Evolutionary conservation across 2,329 filamentous ascomycete genomes (phyloP).

Genomic region (Purpureocillium takamizusanense): DNA sequence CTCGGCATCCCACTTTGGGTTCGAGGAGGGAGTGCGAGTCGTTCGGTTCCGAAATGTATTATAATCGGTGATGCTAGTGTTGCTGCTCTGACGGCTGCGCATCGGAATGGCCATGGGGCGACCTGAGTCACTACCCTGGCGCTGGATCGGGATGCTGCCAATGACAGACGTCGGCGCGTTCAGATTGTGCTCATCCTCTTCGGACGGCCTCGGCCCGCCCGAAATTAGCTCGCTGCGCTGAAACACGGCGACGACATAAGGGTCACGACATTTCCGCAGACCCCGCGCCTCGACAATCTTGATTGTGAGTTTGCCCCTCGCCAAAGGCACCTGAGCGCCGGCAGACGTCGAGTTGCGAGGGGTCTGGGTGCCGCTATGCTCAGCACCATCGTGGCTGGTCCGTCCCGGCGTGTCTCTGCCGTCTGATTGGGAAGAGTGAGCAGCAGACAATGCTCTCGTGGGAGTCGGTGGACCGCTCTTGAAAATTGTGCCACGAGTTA

Average conservation of each 20-base stretch:
- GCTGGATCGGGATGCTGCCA: slow-evolving; percentile 52
- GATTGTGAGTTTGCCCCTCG: slow-evolving; percentile 83
- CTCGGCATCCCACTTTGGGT: slow-evolving; percentile 92
- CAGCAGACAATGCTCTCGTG: slow-evolving; percentile 71
- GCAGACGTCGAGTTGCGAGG: slow-evolving; percentile 28
- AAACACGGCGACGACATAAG: slow-evolving; percentile 94
- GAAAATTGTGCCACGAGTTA: slow-evolving; percentile 66
- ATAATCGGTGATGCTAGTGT: slow-evolving; percentile 71
- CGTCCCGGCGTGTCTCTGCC: slow-evolving; percentile 28
- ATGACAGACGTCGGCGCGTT: slow-evolving; percentile 36
- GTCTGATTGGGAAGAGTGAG: slow-evolving; percentile 42
- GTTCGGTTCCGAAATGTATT: slow-evolving; percentile 51
- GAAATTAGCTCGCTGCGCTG: slow-evolving; percentile 96
- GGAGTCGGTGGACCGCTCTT: slow-evolving; percentile 93
- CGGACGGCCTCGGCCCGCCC: slow-evolving; percentile 61
- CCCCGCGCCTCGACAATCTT: slow-evolving; percentile 81
- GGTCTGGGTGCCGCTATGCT: slow-evolving; percentile 44
- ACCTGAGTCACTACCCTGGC: slow-evolving; percentile 72
- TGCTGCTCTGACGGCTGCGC: slow-evolving; percentile 93
- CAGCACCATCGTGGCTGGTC: slow-evolving; percentile 31
- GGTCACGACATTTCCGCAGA: slow-evolving; percentile 72
- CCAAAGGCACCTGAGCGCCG: slow-evolving; percentile 56
- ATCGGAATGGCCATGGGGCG: slow-evolving; percentile 91
- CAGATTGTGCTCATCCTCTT: slow-evolving; percentile 45
- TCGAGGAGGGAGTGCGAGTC: slow-evolving; percentile 52